phyloP scores from a whole-genome alignment of 2,329 filamentous ascomycete species.

The Emmonsia crescens region DNA sequence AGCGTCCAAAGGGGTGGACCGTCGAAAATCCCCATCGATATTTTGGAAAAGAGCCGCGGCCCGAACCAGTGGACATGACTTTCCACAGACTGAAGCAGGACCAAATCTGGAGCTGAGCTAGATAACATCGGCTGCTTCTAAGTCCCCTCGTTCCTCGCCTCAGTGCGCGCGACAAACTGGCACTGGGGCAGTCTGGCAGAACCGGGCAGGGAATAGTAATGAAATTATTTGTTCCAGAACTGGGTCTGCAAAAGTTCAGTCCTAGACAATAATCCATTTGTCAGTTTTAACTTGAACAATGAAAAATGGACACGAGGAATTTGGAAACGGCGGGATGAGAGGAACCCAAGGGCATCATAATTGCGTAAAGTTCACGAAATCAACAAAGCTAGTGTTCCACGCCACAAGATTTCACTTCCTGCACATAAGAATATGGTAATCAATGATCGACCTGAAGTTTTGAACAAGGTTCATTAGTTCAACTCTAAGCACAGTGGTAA shows the following conservation, averaged over 20 bases:
- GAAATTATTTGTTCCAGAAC: neutral
- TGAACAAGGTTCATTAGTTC: neutral
- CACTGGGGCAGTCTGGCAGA: too few relatives aligned
- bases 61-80: too few relatives aligned
- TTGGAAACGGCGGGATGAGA: neutral
- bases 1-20: neutral
- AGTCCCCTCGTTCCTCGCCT: neutral
- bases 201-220: neutral
- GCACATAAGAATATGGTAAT: neutral
- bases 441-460: neutral
- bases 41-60: neutral
- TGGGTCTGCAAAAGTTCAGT: neutral
- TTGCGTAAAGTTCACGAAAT: neutral
- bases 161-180: neutral
- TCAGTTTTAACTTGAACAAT: neutral
- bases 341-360: neutral
- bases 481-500: neutral
- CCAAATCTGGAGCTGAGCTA: neutral
- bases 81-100: neutral
- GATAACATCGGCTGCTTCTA: neutral
- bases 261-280: neutral
- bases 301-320: neutral
- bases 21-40: neutral
- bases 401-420: neutral
- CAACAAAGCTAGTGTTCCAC: neutral